Conservation (phyloP, 169 alveolate genomes). For the Eimeria acervulina region DNA sequence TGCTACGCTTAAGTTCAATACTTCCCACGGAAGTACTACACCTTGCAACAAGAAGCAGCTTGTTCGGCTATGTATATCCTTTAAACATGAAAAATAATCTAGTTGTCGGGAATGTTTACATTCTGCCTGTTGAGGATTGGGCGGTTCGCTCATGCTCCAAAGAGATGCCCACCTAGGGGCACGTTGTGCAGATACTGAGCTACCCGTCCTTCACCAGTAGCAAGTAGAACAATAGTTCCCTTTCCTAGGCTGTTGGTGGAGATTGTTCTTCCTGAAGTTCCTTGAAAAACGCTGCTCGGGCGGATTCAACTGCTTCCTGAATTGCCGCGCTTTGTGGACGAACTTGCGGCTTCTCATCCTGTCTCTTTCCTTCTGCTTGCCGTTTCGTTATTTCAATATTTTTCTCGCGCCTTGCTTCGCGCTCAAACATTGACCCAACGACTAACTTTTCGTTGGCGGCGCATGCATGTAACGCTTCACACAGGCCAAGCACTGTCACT, state of each 20-base stretch:
- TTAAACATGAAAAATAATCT: not conserved
- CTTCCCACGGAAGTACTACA: not conserved
- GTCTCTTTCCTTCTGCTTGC: conserved; percentile 84
- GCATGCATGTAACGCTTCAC: conserved; percentile 91
- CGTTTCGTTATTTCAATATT: conserved; percentile 91
- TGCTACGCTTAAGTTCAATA: not conserved
- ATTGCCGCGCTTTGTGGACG: conserved; percentile 42
- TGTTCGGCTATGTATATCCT: not conserved
- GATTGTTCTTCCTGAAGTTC: conserved; percentile 5
- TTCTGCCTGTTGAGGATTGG: not conserved
- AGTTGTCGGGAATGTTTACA: not conserved
- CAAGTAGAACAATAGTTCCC: not conserved
- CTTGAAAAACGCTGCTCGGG: conserved; percentile 63
- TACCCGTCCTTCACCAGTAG: not conserved
- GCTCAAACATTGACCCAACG: conserved; percentile 92
- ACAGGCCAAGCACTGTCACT: conserved; percentile 93
- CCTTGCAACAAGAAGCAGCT: not conserved
- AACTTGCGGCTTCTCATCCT: conserved; percentile 88
- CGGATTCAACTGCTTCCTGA: conserved; percentile 64
- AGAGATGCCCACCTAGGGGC: not conserved
- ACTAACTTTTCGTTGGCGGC: conserved; percentile 91
- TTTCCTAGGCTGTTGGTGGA: not conserved
- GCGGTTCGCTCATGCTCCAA: not conserved
- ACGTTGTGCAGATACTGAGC: not conserved
- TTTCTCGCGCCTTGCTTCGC: conserved; percentile 95